Evolutionary conservation across 2,329 filamentous ascomycete genomes (phyloP).

Genomic region (Plectosphaerella plurivora): DNA sequence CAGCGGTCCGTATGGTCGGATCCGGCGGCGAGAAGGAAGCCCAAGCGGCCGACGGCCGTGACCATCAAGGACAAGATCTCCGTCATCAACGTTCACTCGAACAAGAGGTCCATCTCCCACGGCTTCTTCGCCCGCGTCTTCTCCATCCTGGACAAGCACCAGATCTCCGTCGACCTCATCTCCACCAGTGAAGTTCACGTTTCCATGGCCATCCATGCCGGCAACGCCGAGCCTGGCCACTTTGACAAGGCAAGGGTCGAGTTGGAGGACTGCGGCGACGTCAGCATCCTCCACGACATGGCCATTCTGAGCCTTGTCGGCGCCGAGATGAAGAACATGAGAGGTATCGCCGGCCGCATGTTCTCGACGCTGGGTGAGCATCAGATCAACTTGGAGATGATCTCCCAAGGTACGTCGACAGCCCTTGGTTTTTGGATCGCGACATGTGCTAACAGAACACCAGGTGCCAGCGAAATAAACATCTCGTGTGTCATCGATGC

Average conservation of each 20-base stretch:
- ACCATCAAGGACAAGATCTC: constrained; percentile 97
- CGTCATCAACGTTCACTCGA: constrained; percentile 96
- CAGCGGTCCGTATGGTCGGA: constrained; percentile 43
- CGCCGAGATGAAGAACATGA: constrained; percentile 96
- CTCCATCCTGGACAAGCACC: constrained; percentile 79
- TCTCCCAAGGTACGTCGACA: constrained; percentile 76
- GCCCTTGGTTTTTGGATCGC: not conserved
- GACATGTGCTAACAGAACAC: not conserved
- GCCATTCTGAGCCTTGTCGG: constrained; percentile 93
- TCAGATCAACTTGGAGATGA: constrained; percentile 98
- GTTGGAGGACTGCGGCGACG: constrained; percentile 76
- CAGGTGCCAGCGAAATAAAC: constrained; percentile 97
- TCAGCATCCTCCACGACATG: constrained; percentile 88
- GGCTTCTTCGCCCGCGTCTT: constrained; percentile 96
- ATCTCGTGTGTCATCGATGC: constrained; percentile 97
- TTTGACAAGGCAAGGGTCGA: constrained; percentile 67
- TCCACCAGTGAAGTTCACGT: constrained; percentile 96
- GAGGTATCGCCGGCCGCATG: constrained; percentile 89
- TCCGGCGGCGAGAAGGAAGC: constrained; percentile 45
- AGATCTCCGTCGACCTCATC: constrained; percentile 91
- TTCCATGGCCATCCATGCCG: constrained; percentile 90
- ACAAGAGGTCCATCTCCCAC: constrained; percentile 92
- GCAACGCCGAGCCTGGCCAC: constrained; percentile 57
- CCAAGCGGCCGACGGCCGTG: constrained; percentile 79
- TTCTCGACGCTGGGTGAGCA: constrained; percentile 92